Evolutionary conservation across 495 filamentous ascomycete genomes (phyloP).

Genomic region (Podospora anserina): DNA sequence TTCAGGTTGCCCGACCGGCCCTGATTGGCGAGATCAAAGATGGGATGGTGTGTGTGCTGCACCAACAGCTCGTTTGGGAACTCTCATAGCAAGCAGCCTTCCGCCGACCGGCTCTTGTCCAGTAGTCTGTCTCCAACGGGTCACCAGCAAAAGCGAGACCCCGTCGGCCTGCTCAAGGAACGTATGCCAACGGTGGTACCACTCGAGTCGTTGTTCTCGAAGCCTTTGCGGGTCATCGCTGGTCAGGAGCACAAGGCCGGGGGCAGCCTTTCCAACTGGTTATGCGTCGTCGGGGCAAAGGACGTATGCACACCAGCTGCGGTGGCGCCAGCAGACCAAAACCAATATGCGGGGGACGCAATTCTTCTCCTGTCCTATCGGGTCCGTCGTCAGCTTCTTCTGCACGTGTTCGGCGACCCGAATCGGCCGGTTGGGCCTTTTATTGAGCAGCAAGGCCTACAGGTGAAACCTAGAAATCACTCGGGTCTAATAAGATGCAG

Average conservation of each 20-base stretch:
- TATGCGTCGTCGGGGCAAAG: no score
- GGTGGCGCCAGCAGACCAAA: no score
- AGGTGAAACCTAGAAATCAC: background rate
- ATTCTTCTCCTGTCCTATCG: background rate
- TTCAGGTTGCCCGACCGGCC: conserved; percentile 1
- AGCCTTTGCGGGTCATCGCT: background rate
- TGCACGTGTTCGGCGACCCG: background rate
- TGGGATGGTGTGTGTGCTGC: background rate
- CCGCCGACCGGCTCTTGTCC: background rate
- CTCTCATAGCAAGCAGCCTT: background rate
- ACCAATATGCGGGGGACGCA: background rate
- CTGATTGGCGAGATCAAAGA: background rate
- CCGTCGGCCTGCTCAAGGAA: background rate
- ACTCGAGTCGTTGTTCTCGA: background rate
- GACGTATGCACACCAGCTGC: no score
- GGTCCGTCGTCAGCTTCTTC: background rate
- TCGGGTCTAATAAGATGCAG: background rate
- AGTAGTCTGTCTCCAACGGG: background rate
- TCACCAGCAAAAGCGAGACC: background rate
- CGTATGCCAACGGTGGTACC: background rate
- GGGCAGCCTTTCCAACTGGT: no score
- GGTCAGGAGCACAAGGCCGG: no score
- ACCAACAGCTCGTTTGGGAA: background rate
- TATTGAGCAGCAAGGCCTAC: background rate
- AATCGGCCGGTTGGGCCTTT: background rate